Conservation (phyloP, 495 filamentous ascomycete genomes). For the Trichoderma asperelloides region DNA sequence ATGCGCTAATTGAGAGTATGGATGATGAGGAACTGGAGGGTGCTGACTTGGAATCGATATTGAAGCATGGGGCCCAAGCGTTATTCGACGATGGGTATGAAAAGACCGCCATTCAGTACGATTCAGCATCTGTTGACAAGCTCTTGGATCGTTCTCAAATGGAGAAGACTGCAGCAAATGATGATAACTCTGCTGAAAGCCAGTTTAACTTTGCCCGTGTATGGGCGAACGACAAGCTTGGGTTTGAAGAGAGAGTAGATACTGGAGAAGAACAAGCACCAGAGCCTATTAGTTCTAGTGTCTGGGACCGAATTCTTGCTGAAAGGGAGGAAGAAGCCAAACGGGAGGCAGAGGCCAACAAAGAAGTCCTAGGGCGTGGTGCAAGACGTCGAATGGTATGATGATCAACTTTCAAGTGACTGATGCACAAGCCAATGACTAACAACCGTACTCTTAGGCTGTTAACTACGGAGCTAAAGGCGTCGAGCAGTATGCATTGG, state of each 20-base stretch:
- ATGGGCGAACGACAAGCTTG: constrained; percentile 73
- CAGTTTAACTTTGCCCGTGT: constrained; percentile 87
- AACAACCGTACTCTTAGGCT: constrained; percentile 19
- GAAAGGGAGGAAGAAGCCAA: constrained; percentile 70
- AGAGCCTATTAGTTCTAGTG: constrained; percentile 46
- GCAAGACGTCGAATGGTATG: constrained; percentile 53
- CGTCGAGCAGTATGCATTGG: constrained; percentile 13
- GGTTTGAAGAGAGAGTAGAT: constrained; percentile 22
- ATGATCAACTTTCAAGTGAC: background rate
- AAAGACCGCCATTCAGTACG: constrained; percentile 62
- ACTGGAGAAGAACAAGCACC: constrained; percentile 52
- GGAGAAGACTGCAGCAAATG: constrained; percentile 55
- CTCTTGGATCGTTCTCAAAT: constrained; percentile 77
- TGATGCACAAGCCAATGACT: background rate
- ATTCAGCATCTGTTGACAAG: constrained; percentile 70
- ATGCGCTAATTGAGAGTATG: constrained; percentile 86
- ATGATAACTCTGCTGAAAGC: constrained; percentile 53
- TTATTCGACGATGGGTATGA: constrained; percentile 71
- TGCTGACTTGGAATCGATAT: constrained; percentile 76
- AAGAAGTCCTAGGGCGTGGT: constrained; percentile 72
- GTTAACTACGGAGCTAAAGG: constrained; percentile 25
- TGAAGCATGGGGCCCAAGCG: constrained; percentile 78
- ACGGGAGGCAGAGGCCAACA: constrained; percentile 52
- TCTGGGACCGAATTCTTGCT: constrained; percentile 84
- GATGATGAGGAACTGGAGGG: constrained; percentile 64